Conservation (phyloP, 441 rosid genomes). For the Pelargonium australe region DNA sequence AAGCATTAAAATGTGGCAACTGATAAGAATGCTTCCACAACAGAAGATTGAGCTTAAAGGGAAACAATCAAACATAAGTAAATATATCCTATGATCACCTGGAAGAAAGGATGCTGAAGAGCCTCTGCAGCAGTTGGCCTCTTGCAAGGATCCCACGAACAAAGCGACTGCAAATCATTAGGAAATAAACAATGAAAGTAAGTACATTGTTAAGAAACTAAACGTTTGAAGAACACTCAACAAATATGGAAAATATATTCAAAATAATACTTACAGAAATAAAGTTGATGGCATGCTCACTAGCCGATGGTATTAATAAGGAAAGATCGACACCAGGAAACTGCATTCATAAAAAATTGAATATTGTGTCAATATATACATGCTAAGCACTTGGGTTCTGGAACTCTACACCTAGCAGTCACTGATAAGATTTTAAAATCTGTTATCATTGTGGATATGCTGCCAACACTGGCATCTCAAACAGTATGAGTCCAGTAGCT, state of each 20-base stretch:
- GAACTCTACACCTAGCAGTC: background rate
- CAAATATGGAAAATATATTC: background rate
- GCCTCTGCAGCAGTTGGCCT: conserved; percentile 83
- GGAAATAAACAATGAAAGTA: background rate
- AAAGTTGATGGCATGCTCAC: conserved; percentile 65
- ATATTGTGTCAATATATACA: background rate
- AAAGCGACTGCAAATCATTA: conserved; percentile 45
- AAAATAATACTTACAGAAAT: conserved; percentile 41
- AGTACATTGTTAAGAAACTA: background rate
- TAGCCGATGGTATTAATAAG: conserved; percentile 58
- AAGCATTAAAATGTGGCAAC: background rate
- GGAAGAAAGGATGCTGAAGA: conserved; percentile 89
- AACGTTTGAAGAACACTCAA: background rate
- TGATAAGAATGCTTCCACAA: background rate
- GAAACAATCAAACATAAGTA: background rate
- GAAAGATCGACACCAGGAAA: conserved; percentile 54
- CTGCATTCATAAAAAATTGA: conserved; percentile 34
- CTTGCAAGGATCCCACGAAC: conserved; percentile 87
- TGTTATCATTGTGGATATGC: background rate
- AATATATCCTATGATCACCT: conserved; percentile 36
- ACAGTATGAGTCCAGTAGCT: background rate
- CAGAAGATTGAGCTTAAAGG: background rate
- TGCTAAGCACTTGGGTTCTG: background rate
- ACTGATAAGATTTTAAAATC: background rate
- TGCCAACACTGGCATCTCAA: background rate